Percentiles rank a stretch among this genome's conserved stretches.
Conservation (phyloP, 2,329 filamentous ascomycete species). For the Aspergillus sp. region DNA sequence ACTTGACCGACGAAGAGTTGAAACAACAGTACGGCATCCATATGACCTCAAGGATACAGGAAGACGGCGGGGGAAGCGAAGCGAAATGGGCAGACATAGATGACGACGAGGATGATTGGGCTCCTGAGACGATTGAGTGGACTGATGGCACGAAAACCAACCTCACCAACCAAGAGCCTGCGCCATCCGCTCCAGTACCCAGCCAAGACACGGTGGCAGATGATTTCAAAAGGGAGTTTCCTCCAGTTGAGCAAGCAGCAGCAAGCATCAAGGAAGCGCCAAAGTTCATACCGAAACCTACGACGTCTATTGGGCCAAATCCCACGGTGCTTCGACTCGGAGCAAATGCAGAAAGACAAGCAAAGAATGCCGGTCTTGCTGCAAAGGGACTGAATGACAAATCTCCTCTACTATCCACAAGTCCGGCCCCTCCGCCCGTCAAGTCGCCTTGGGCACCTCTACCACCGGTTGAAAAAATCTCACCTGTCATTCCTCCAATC, state of each 20-base stretch:
- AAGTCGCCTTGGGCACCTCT: conserved; percentile 92
- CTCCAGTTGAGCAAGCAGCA: conserved; percentile 26
- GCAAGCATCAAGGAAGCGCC: conserved; percentile 28
- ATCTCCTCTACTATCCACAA: conserved; percentile 50
- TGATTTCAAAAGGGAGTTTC: conserved; percentile 27
- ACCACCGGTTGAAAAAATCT: conserved; percentile 79
- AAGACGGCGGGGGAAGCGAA: conserved; percentile 63
- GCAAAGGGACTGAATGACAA: conserved; percentile 57
- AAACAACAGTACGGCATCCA: conserved; percentile 71
- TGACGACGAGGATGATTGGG: conserved; percentile 70
- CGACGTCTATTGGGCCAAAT: conserved; percentile 51
- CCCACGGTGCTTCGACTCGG: conserved; percentile 53
- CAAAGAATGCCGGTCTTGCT: conserved; percentile 46
- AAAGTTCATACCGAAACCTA: conserved; percentile 38
- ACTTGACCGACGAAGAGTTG: conserved; percentile 68
- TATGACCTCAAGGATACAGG: conserved; percentile 64
- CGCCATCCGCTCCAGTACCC: conserved; percentile 20
- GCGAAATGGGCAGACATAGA: conserved; percentile 71
- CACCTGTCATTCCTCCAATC: conserved; percentile 63
- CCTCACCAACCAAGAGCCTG: conserved; percentile 50
- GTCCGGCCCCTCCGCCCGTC: conserved; percentile 61
- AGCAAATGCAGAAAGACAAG: conserved; percentile 49
- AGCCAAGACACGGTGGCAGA: conserved; percentile 21
- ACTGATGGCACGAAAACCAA: conserved; percentile 69
- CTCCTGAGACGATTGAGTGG: conserved; percentile 68